A percentile compares a stretch with the other conserved stretches of the same genome.
phyloP scores from a whole-genome alignment of 2,329 filamentous ascomycete genomes.

The Rhexocercosporidium sp. region DNA sequence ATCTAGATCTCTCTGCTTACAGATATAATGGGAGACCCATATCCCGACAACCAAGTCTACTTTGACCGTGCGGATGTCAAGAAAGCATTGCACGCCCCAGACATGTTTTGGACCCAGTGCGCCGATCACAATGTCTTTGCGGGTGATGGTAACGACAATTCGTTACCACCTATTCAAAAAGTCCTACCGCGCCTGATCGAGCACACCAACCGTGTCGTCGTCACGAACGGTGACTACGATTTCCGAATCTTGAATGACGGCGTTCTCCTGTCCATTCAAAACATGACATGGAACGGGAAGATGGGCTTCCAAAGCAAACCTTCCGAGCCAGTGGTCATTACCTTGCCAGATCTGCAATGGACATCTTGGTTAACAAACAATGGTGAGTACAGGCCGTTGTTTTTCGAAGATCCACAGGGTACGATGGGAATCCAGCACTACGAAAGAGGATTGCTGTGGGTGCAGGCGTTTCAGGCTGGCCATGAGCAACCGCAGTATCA shows the following conservation, averaged over 20 bases:
- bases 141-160: neutral
- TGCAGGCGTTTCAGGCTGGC: conserved; percentile 41
- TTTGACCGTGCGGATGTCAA: conserved; percentile 41
- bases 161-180: conserved; percentile 7
- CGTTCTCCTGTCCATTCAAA: conserved; percentile 63
- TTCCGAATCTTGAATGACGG: conserved; percentile 65
- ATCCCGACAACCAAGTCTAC: conserved; percentile 48
- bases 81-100: neutral
- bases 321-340: conserved; percentile 28
- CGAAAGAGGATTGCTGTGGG: conserved; percentile 46
- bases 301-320: conserved; percentile 60
- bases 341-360: conserved; percentile 1
- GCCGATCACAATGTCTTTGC: neutral
- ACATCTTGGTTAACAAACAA: neutral
- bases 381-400: no score
- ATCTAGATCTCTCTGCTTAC: conserved; percentile 42
- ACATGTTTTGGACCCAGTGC: neutral
- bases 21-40: conserved; percentile 44
- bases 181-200: conserved; percentile 15
- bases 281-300: conserved; percentile 68
- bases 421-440: conserved; percentile 44
- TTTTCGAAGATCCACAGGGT: conserved; percentile 59
- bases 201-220: conserved; percentile 8
- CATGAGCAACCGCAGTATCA: conserved; percentile 46
- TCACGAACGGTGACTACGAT: conserved; percentile 42